Conservation (phyloP, 257 asterid genomes). For the Solanum microdontum region DNA sequence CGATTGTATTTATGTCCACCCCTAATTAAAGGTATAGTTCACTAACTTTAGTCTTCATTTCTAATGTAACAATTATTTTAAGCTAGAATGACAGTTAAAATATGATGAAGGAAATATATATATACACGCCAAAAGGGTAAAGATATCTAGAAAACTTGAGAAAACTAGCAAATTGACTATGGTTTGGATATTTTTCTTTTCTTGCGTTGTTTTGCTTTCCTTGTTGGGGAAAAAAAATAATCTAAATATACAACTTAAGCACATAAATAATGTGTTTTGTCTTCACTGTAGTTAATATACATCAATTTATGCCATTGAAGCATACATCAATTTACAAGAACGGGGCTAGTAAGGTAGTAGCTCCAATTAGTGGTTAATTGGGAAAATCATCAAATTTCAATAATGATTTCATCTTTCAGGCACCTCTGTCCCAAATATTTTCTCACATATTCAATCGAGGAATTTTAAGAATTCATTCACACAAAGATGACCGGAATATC, state of each 20-base stretch:
- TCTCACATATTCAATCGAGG: too few relatives aligned
- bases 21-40: neutral
- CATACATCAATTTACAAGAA: too few relatives aligned
- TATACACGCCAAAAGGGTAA: neutral
- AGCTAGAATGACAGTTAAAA: neutral
- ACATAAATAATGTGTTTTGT: neutral
- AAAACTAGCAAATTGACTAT: neutral
- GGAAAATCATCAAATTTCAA: too few relatives aligned
- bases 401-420: too few relatives aligned
- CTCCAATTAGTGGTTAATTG: too few relatives aligned
- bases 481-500: too few relatives aligned
- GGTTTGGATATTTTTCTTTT: neutral
- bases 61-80: neutral
- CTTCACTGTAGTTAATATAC: neutral
- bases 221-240: neutral
- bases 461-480: too few relatives aligned
- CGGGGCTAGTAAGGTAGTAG: too few relatives aligned
- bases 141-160: neutral
- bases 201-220: neutral
- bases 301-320: too few relatives aligned
- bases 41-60: too few relatives aligned
- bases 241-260: neutral
- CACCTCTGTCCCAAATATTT: too few relatives aligned
- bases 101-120: neutral
- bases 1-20: neutral